Conservation (phyloP, 495 filamentous ascomycete species). For the Hyaloscypha finlandica region DNA sequence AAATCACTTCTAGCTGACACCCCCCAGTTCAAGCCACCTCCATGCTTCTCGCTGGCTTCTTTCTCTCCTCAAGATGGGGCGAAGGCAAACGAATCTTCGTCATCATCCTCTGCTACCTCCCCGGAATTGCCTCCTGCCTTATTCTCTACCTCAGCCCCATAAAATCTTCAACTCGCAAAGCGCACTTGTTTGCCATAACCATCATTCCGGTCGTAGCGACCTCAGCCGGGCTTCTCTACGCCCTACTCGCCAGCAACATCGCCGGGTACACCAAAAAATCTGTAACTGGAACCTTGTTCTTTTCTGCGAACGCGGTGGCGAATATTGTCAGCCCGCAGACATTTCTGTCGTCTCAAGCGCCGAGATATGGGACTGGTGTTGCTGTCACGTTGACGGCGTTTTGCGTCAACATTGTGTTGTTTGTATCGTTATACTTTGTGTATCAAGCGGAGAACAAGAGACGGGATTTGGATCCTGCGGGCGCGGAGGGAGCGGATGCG, state of each 20-base stretch:
- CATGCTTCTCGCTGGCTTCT: constrained; percentile 8
- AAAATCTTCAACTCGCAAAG: neutral
- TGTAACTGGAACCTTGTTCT: constrained; percentile 9
- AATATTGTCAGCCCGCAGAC: constrained; percentile 18
- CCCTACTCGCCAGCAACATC: neutral
- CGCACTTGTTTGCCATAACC: constrained; percentile 15
- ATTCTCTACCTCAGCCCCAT: constrained; percentile 15
- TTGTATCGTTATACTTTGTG: neutral
- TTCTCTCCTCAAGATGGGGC: constrained; percentile 10
- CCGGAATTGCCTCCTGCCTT: constrained; percentile 6
- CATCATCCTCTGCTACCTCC: constrained; percentile 15
- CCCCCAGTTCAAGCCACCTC: neutral
- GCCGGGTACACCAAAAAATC: constrained; percentile 24
- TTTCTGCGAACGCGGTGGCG: constrained; percentile 11
- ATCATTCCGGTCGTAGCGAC: constrained; percentile 7
- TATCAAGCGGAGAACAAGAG: neutral
- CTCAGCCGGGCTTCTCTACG: constrained; percentile 6
- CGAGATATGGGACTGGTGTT: neutral
- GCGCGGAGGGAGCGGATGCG: neutral
- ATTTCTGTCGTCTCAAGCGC: constrained; percentile 8
- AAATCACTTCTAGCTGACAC: neutral
- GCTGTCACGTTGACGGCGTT: neutral
- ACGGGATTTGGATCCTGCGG: neutral
- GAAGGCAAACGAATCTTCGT: constrained; percentile 20
- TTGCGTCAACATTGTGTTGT: neutral